Conservation (phyloP, 306 rosid species). For the Heteromeles arbutifolia region DNA sequence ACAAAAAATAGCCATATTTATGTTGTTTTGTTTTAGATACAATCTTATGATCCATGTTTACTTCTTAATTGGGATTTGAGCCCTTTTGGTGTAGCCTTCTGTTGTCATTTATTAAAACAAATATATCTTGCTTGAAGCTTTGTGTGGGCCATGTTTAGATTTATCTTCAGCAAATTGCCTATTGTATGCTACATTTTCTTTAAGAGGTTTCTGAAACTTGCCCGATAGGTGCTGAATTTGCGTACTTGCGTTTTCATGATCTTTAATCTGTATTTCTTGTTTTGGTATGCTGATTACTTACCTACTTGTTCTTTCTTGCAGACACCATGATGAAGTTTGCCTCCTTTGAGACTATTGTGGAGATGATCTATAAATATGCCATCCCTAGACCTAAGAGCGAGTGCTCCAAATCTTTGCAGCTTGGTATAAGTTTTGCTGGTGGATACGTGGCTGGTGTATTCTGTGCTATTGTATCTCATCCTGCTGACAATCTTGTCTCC, state of each 20-base stretch:
- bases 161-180: not conserved
- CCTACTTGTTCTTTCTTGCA: conserved; percentile 24
- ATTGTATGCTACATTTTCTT: not conserved
- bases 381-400: conserved; percentile 74
- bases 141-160: not conserved
- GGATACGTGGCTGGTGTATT: conserved; percentile 94
- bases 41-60: not conserved
- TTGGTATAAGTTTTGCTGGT: conserved; percentile 90
- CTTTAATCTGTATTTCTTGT: not conserved
- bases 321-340: conserved; percentile 99
- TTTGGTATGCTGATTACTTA: not conserved
- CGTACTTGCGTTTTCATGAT: not conserved
- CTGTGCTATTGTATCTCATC: conserved; percentile 95
- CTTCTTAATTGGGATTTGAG: not conserved
- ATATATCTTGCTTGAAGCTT: not conserved
- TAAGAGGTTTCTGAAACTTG: not conserved
- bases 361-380: conserved; percentile 63
- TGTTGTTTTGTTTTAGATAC: not conserved
- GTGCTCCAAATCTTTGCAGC: conserved; percentile 81
- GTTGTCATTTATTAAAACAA: not conserved
- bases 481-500: conserved; percentile 97
- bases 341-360: conserved; percentile 86
- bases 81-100: not conserved
- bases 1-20: not conserved
- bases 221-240: not conserved